Base-by-base conservation (phyloP, 139 green algal genomes). In the Chlorella sorokiniana region DNA sequence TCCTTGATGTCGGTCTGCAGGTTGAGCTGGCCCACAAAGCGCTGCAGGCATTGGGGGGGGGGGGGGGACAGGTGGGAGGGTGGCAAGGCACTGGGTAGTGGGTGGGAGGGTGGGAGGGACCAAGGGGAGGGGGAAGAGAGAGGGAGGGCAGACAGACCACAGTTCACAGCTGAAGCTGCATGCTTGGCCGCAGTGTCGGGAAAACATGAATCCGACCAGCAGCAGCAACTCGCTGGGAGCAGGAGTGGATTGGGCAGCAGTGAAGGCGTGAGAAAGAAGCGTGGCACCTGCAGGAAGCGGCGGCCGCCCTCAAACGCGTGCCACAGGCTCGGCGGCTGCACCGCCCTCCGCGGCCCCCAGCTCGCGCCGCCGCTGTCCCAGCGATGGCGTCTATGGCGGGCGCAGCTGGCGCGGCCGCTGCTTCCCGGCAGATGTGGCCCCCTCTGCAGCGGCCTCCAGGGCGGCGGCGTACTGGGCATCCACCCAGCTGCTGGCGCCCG, bases 1-100 rank as follows among this genome's bases (percentile, higher is more conserved):
- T 97, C 94, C 89, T 98, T 97, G 83, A 98, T 97, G 89, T 98
- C 94, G 0, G 94, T 98, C 69, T 94, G 86, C 41, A 95, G 67
- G 76, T 97, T 97, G 71, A 54, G 67, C 33, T 84, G 71, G 11
- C 83, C 78, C 0, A 85, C 14, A 48, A 81, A 90, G 51, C 84
- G 67, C 64, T 88, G 83, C 64, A 86, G 59, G 23, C 44, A 44
- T 4, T 18, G 31, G 41, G 25, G 7, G 38, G 38, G 37, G 27
- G 40, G 18, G 23, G 54, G 25, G 74, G 10, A 44, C 40, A 33
- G 52, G 31, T 10, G 27, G 69, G 41, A 62, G 41, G 33, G 56
- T 64, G 69, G 1, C n/a, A n/a, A n/a, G n/a, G n/a, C n/a, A n/a
- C n/a, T n/a, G n/a, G n/a, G n/a, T n/a, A n/a, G n/a, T n/a, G n/a